Percentiles rank a stretch among this genome's conserved stretches.
phyloP scores from a whole-genome alignment of 106 monocot genomes.

The Ottelia alismoides region DNA sequence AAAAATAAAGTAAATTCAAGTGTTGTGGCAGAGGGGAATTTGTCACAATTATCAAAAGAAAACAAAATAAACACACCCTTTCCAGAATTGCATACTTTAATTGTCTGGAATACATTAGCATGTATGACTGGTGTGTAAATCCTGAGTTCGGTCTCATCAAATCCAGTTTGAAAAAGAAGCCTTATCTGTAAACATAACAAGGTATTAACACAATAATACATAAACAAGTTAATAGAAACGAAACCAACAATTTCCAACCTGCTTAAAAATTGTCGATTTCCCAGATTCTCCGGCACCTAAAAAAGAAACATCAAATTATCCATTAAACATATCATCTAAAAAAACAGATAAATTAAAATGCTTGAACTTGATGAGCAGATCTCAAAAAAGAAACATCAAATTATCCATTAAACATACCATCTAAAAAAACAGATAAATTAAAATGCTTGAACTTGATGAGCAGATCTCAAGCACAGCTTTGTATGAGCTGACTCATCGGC shows the following conservation, averaged over 20 bases:
- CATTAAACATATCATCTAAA: too few species aligned
- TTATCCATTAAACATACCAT: too few species aligned
- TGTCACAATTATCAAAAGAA: constrained; percentile 19
- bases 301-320: not conserved
- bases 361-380: too few species aligned
- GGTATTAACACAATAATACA: not conserved
- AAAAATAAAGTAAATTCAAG: not conserved
- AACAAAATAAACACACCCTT: constrained; percentile 86
- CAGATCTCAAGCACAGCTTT: too few species aligned
- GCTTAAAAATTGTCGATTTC: constrained; percentile 99
- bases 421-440: too few species aligned
- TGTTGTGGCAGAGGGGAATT: constrained; percentile 6
- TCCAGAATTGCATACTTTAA: constrained; percentile 90
- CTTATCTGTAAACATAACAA: constrained; percentile 51
- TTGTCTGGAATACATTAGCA: constrained; percentile 99
- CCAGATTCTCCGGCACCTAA: constrained; percentile 97
- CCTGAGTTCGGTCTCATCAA: constrained; percentile 86
- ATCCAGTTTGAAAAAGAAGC: constrained; percentile 91
- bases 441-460: too few species aligned
- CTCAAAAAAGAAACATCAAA: too few species aligned
- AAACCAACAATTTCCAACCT: constrained; percentile 29
- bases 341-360: too few species aligned
- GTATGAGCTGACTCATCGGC: too few species aligned
- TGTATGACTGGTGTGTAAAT: constrained; percentile 82
- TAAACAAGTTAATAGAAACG: not conserved